Evolutionary conservation across 73 alveolate genomes (phyloP), one percentile per base, ranked within the genome.

Genomic region (Uronychia binucleata): DNA sequence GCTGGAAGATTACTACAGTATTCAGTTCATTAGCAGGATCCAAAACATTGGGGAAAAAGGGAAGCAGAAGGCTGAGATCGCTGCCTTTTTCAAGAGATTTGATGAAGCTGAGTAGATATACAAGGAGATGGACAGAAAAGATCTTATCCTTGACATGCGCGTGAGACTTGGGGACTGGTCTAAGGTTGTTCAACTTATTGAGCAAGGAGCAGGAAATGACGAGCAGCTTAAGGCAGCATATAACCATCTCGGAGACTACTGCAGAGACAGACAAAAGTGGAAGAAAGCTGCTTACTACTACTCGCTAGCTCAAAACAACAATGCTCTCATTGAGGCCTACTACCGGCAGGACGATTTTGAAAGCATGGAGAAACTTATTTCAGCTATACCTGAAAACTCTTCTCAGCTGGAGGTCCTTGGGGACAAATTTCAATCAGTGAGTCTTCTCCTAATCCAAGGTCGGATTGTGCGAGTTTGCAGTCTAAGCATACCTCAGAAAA

Each of bases 51-150:
- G 97, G 60, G 99, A 98, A 90, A 95, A 94, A 79, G 86, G 89
- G 82, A 96, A 97, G 94, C 96, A 97, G 87, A 95, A 94, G 79
- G 99, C 99, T 1, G 99, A 98, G 89, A 96, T 98, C 30, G 96
- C 98, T 13, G 97, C 97, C 27, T 98, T 91, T 87, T 97, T 95
- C 89, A 96, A 97, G 88, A 96, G 97, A 75, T 97, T 92, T 89
- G 99, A 98, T 82, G 99, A 97, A 67, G 99, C 99, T 13, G 99
- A 98, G 91, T 77, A 90, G 59, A 93, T 96, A 34, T 97, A 96
- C 86, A 95, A 95, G 74, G 97, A 96, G 81, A 97, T 97, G 82
- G 99, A 98, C 90, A 93, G 99, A 82, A 98, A 96, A 92, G 99
- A 96, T 86, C 84, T 97, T 74, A 97, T 99, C 19, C 92, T 98